phyloP scores from a whole-genome alignment of 306 rosid species.

The Glycine soja region DNA sequence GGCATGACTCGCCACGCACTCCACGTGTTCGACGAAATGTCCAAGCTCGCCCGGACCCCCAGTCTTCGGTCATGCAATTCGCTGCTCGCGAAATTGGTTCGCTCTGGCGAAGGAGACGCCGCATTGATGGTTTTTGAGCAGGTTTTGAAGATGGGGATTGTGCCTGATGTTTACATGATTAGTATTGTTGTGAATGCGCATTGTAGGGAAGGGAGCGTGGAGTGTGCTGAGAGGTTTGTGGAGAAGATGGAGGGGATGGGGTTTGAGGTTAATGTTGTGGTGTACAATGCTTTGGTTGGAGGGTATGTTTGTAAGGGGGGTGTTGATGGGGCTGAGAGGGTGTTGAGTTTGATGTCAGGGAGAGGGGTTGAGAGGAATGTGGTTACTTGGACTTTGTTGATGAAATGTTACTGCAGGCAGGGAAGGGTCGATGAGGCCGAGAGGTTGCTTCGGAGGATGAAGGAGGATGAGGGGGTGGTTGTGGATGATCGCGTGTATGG shows the following conservation, averaged over 20 bases:
- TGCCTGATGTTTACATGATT: constrained; percentile 70
- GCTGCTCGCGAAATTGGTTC: constrained; percentile 70
- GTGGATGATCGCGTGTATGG: constrained; percentile 76
- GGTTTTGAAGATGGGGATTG: constrained; percentile 58
- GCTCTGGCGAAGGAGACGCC: constrained; percentile 43
- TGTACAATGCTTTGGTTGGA: constrained; percentile 75
- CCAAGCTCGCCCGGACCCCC: constrained; percentile 60
- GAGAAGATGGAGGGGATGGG: constrained; percentile 69
- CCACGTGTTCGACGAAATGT: constrained; percentile 80
- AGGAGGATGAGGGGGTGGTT: constrained; percentile 54
- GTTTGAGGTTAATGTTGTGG: constrained; percentile 65
- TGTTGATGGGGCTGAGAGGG: constrained; percentile 57
- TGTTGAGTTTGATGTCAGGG: constrained; percentile 63
- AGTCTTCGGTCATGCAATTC: constrained; percentile 78
- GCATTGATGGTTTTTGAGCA: constrained; percentile 72
- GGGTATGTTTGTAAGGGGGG: constrained; percentile 71
- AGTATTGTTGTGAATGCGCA: constrained; percentile 72
- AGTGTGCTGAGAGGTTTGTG: constrained; percentile 54
- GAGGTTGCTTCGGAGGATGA: constrained; percentile 58
- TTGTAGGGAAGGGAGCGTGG: constrained; percentile 66
- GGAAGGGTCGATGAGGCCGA: constrained; percentile 71
- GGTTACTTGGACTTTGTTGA: constrained; percentile 67
- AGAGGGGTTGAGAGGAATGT: constrained; percentile 64
- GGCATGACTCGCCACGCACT: constrained; percentile 71
- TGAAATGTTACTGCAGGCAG: constrained; percentile 69